Evolutionary conservation across 2,329 filamentous ascomycete species (phyloP), one percentile per base, ranked within the genome.

Genomic region (Pseudogymnoascus sp.): DNA sequence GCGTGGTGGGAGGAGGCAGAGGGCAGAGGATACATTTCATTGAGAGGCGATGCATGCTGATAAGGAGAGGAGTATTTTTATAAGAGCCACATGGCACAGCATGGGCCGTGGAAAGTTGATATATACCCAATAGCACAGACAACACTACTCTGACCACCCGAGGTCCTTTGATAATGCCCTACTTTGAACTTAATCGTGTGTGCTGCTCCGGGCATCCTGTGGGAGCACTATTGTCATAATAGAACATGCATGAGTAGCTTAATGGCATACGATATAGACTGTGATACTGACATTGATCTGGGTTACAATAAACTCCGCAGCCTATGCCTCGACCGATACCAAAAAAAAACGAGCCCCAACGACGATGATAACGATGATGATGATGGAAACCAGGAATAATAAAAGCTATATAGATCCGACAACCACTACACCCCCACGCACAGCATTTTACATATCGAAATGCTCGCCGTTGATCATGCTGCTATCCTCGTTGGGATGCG

Each of bases 11-110:
- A 80, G 79, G 66, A 82, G 89, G 67, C 84, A 87, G 69, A 86
- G 80, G 71, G 89, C 89, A 0, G 87, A 90, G 69, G 89, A 93
- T 75, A 78, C 89, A 67, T 93, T 91, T 72, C 79, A 81, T 66
- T 91, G 74, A 82, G 60, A 9, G 38, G 42, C 7, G n/a, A 2
- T 13, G n/a, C 47, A n/a, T 57, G 15, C n/a, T 57, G 10, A 15
- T 10, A 4, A 44, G 10, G 26, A 33, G 47, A 33, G 3, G 26
- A 57, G 47, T 57, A 57, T 33, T 33, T 57, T 57, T 33, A 57
- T 53, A 10, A 28, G 19, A 1, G 47, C 47, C 47, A 57, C 47
- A 57, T 19, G 47, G 26, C 47, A 13, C 47, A 5, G 26, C 26
- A 33, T 57, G 47, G 47, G 47, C 33, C 26, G n/a, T 57, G 26